These are phyloP conservation scores for Pseudohyphozyma bogoriensis DNA, from an alignment of 768 basidiomycete species.

Conservation along the genomic window DNA sequence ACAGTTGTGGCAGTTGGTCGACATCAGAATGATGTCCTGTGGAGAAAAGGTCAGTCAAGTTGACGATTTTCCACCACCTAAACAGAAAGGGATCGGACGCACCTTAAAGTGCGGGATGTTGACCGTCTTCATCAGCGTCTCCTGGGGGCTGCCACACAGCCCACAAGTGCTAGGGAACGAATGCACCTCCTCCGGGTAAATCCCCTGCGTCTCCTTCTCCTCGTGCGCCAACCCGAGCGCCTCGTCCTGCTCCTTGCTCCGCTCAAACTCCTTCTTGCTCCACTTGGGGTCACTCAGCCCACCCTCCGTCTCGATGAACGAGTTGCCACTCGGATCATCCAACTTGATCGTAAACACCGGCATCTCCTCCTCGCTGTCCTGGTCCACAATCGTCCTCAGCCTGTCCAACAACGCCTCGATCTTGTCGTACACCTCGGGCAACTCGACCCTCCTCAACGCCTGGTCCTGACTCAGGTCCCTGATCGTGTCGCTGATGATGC, in stretches of 20 bases:
- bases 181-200: conserved; percentile 70
- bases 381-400: conserved; percentile 53
- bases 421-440: conserved; percentile 58
- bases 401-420: conserved; percentile 65
- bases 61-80: background rate
- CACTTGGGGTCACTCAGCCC: conserved; percentile 87
- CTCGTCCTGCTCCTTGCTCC: conserved; percentile 71
- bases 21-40: conserved; percentile 95
- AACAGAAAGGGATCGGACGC: conserved; percentile 12
- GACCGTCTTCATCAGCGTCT: conserved; percentile 92
- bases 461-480: conserved; percentile 72
- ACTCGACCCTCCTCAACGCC: conserved; percentile 59
- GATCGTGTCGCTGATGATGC: conserved; percentile 70
- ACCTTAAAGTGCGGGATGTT: conserved; percentile 97
- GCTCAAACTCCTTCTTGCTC: conserved; percentile 70
- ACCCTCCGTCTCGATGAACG: conserved; percentile 81
- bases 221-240: no score
- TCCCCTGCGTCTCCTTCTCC: conserved; percentile 22
- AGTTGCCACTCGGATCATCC: conserved; percentile 91
- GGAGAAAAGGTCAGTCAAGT: background rate
- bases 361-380: conserved; percentile 50
- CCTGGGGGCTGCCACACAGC: conserved; percentile 67
- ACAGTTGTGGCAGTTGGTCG: conserved; percentile 88
- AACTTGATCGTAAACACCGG: conserved; percentile 67
- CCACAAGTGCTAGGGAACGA: conserved; percentile 80